These are phyloP conservation scores for Aquilaria sinensis DNA, from an alignment of 345 rosid genomes.

Conservation along the genomic window DNA sequence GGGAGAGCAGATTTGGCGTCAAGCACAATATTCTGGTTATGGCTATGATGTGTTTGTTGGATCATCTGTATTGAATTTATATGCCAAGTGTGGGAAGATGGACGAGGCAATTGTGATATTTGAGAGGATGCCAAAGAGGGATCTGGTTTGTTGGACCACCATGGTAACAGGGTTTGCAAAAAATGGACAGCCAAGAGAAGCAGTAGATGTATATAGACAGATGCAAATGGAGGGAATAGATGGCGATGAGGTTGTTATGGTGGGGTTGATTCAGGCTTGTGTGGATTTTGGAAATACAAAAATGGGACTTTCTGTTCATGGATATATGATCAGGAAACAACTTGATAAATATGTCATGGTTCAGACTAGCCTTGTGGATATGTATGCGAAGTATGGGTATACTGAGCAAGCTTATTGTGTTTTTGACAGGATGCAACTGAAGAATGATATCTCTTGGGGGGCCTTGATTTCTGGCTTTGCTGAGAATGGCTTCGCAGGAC, in stretches of 20 bases:
- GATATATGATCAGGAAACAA: conserved; percentile 42
- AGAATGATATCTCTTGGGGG: conserved; percentile 50
- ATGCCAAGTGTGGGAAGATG: conserved; percentile 45
- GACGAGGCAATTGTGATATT: conserved; percentile 47
- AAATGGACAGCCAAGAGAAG: conserved; percentile 37
- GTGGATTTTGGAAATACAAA: conserved; percentile 38
- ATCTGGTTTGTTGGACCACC: conserved; percentile 67
- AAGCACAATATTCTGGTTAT: conserved; percentile 55
- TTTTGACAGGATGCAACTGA: conserved; percentile 36
- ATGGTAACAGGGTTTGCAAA: conserved; percentile 58
- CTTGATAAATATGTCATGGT: conserved; percentile 30
- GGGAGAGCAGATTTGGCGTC: conserved; percentile 51
- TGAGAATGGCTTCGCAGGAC: conserved; percentile 47
- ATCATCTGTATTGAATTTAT: conserved; percentile 69
- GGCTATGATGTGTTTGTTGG: conserved; percentile 56
- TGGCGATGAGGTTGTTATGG: conserved; percentile 47
- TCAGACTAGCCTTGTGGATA: conserved; percentile 59
- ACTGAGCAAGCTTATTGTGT: conserved; percentile 46
- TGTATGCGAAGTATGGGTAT: conserved; percentile 65
- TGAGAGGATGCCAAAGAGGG: conserved; percentile 46
- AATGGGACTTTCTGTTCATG: conserved; percentile 55
- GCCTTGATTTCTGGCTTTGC: conserved; percentile 61
- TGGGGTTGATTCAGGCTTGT: conserved; percentile 68
- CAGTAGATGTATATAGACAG: conserved; percentile 36
- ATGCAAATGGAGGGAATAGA: conserved; percentile 61